Percentiles rank a stretch among this genome's conserved stretches.
Conservation (phyloP, 2,329 filamentous ascomycete genomes). For the Colletotrichum cuscutae region DNA sequence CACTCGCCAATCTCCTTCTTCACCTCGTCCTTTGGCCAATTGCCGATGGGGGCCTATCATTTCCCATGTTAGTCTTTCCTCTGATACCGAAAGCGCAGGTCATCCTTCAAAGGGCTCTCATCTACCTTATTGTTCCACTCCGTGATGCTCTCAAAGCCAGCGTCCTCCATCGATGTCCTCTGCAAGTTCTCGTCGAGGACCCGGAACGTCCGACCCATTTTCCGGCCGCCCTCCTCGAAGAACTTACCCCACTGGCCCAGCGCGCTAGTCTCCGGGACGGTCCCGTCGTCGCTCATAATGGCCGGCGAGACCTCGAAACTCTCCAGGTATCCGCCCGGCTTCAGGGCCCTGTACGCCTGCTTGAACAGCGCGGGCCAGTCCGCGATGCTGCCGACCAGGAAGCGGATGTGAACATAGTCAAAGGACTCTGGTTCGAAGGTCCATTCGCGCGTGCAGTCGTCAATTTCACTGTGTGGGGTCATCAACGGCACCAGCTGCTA, state of each 20-base stretch:
- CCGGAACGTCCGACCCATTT: slow-evolving; percentile 44
- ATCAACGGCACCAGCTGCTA: slow-evolving; percentile 50
- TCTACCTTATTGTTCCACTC: slow-evolving; percentile 37
- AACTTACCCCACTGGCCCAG: slow-evolving; percentile 47
- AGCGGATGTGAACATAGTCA: slow-evolving; percentile 68
- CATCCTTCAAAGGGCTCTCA: not conserved
- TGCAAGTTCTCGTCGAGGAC: slow-evolving; percentile 45
- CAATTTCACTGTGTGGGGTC: slow-evolving; percentile 55
- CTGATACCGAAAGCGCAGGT: not conserved
- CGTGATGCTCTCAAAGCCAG: slow-evolving; percentile 40
- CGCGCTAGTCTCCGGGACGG: slow-evolving; percentile 42
- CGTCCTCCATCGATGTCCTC: slow-evolving; percentile 42
- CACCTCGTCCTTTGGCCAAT: slow-evolving; percentile 52
- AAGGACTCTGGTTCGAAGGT: slow-evolving; percentile 58
- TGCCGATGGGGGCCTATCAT: slow-evolving; percentile 44
- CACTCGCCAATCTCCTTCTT: slow-evolving; percentile 50
- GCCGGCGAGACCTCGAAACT: slow-evolving; percentile 49
- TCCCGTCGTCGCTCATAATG: slow-evolving; percentile 43
- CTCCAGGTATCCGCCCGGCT: slow-evolving; percentile 56
- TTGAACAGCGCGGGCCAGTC: slow-evolving; percentile 63
- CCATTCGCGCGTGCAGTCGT: slow-evolving; percentile 66
- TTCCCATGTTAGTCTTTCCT: slow-evolving; percentile 14
- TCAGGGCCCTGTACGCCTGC: slow-evolving; percentile 59
- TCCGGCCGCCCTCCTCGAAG: slow-evolving; percentile 46
- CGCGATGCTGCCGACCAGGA: slow-evolving; percentile 61